Conservation (phyloP, 192 early-diverging fungal genomes). For the Backusella sp. region DNA sequence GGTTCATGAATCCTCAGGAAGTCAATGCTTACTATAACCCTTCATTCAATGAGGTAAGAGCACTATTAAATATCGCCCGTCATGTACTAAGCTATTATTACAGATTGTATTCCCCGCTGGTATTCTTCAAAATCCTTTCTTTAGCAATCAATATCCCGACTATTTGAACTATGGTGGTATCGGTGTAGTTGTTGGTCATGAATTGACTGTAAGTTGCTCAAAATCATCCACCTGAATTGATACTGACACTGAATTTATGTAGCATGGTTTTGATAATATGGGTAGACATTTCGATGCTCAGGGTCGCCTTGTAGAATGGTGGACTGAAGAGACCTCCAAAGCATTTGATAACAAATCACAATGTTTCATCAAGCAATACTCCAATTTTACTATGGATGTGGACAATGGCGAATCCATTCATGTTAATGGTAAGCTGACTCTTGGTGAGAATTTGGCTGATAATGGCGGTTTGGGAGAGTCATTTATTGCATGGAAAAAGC, state of each 20-base stretch:
- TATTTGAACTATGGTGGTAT: slow-evolving; percentile 67
- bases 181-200: slow-evolving; percentile 58
- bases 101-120: slow-evolving; percentile 53
- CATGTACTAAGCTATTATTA: neutral
- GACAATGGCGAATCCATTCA: slow-evolving; percentile 39
- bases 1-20: slow-evolving; percentile 48
- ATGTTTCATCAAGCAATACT: slow-evolving; percentile 67
- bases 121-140: slow-evolving; percentile 57
- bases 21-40: slow-evolving; percentile 58
- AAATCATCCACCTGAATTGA: too few species aligned
- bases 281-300: slow-evolving; percentile 47
- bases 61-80: neutral
- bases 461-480: slow-evolving; percentile 59
- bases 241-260: neutral
- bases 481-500: slow-evolving; percentile 35
- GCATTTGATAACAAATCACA: slow-evolving; percentile 49
- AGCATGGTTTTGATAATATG: slow-evolving; percentile 55
- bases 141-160: slow-evolving; percentile 38
- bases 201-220: slow-evolving; percentile 37
- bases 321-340: slow-evolving; percentile 58
- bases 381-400: slow-evolving; percentile 46
- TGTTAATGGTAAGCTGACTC: slow-evolving; percentile 55
- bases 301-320: slow-evolving; percentile 55
- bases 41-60: slow-evolving; percentile 36
- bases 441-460: slow-evolving; percentile 70